Evolutionary conservation across 306 rosid species (phyloP), one percentile per base, ranked within the genome.

Genomic region (Cucumis hystrix): DNA sequence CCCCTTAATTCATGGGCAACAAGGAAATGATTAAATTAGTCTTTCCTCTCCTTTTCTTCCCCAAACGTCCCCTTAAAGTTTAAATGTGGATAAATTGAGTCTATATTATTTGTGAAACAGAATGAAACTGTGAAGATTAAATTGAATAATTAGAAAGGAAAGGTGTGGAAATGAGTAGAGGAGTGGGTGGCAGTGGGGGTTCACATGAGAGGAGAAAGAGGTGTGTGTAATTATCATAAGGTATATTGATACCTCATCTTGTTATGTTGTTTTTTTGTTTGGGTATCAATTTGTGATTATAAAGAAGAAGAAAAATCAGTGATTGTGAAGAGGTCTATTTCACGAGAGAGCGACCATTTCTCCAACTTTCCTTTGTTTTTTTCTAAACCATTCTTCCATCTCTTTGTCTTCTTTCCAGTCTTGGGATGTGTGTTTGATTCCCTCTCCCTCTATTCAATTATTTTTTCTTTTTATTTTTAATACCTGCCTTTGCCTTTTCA

Each of bases 371-470:
- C 67, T 80, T 33, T 87, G 87, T 91, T 88, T 87, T 91, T 85
- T 84, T 84, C 84, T 84, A 10, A 28, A 28, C 86, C 37, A 45
- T 47, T 77, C 84, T 85, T 83, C 76, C 82, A 81, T 87, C 87
- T 90, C 77, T 80, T 91, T 91, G 98, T 93, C 97, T 77, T 90
- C 79, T 90, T 82, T 76, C 70, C 74, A 58, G 61, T 81, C 94
- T 91, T 84, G 96, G 89, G 85, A 86, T 88, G 82, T 85, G 97
- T 84, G 98, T 78, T 87, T 79, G 90, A 87, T 88, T 30, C 55
- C 77, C 67, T 60, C 25, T 77, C 70, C 33, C 71, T 57, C 20
- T 52, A n/a, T 52, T 16, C 16, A 30, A 14, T 28, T 28, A 28
- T 28, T 28, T 28, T 1, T 1, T 28, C 2, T 28, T 28, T 28